A percentile compares a stretch with the other conserved stretches of the same genome.
phyloP scores from a whole-genome alignment of 495 filamentous ascomycete species.

The Aspergillus sparsus region DNA sequence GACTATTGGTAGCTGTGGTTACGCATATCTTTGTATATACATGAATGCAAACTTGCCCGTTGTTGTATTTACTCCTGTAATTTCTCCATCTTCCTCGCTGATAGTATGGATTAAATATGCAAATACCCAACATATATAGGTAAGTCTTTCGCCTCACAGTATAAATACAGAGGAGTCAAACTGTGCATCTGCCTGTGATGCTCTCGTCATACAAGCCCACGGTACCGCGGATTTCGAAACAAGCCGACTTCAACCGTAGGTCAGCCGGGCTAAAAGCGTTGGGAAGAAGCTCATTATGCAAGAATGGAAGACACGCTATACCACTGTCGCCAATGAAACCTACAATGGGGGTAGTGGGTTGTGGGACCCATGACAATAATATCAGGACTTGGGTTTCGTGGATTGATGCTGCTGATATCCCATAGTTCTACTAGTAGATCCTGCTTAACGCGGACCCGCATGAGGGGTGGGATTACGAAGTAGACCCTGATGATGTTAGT shows the following conservation, averaged over 20 bases:
- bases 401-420: conserved; percentile 30
- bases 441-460: conserved; percentile 30
- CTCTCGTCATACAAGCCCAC: conserved; percentile 23
- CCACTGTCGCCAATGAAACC: conserved; percentile 18
- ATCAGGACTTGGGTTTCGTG: background rate
- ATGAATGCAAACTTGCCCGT: no score
- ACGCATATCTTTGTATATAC: no score
- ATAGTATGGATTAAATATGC: no score
- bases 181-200: no score
- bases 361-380: background rate
- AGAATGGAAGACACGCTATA: conserved; percentile 31
- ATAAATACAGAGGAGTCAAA: no score
- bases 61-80: no score
- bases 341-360: conserved; percentile 10
- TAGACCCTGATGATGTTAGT: conserved; percentile 18
- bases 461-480: conserved; percentile 25
- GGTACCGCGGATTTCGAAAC: conserved; percentile 28
- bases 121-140: no score
- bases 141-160: no score
- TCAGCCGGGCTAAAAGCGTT: conserved; percentile 19
- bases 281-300: conserved; percentile 32
- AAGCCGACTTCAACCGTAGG: conserved; percentile 20
- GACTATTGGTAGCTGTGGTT: no score
- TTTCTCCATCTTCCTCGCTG: no score
- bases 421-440: conserved; percentile 34